Evolutionary conservation across 352 stramenopile genomes (phyloP).

Genomic region (Saprolegnia diclina): DNA sequence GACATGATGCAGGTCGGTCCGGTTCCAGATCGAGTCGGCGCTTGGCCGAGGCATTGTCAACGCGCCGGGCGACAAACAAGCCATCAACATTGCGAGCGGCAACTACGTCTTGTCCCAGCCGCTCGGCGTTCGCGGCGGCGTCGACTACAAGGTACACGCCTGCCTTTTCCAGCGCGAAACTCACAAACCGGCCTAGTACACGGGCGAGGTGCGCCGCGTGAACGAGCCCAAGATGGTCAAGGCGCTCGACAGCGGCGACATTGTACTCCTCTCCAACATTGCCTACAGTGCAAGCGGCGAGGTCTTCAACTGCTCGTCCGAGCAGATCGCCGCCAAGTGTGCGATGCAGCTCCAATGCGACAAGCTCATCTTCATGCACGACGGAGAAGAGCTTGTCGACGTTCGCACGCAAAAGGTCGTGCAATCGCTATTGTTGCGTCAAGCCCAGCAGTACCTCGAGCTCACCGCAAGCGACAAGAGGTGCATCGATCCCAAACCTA

Average conservation of each 20-base stretch:
- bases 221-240: slow-evolving; percentile 89
- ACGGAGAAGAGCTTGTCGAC: slow-evolving; percentile 83
- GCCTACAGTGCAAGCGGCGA: slow-evolving; percentile 94
- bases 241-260: slow-evolving; percentile 90
- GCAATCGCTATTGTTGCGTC: slow-evolving; percentile 71
- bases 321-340: slow-evolving; percentile 84
- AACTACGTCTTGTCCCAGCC: slow-evolving; percentile 96
- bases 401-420: slow-evolving; percentile 70
- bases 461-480: slow-evolving; percentile 41
- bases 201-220: slow-evolving; percentile 90
- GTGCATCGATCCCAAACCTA: background rate
- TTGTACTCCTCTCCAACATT: slow-evolving; percentile 95
- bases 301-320: slow-evolving; percentile 87
- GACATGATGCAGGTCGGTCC: slow-evolving; percentile 39
- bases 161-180: slow-evolving; percentile 39
- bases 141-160: slow-evolving; percentile 65
- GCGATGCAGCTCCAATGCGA: slow-evolving; percentile 72
- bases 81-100: slow-evolving; percentile 91
- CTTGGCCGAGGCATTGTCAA: slow-evolving; percentile 83
- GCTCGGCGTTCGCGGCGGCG: slow-evolving; percentile 77
- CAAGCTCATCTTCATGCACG: slow-evolving; percentile 88
- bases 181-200: slow-evolving; percentile 44
- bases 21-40: slow-evolving; percentile 85
- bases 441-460: slow-evolving; percentile 78
- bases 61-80: slow-evolving; percentile 49